Evolutionary conservation across 2,329 filamentous ascomycete species (phyloP), one percentile per base, ranked within the genome.

Genomic region (Mycosphaerella sp.): DNA sequence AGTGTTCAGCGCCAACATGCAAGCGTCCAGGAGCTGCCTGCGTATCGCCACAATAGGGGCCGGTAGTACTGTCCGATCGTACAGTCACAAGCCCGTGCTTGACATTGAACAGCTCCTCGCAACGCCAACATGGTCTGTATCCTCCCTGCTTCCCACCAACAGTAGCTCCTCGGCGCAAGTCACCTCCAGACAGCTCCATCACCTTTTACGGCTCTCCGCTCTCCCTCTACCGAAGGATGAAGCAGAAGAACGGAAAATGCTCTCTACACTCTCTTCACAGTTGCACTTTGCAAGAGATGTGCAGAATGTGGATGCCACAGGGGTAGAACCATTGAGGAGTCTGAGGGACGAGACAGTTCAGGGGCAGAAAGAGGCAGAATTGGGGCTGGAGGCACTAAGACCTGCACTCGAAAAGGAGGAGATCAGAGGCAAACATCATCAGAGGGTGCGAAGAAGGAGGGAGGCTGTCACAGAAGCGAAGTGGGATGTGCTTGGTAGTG

Each of bases 251-350:
- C 65, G 74, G 0, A 72, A 77, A 26, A 89, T 95, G 81, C 78
- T 95, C 3, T 68, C 79, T 21, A 91, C 85, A 1, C 78, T 98
- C 1, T 79, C 84, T 49, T 26, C 17, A 7, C 93, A 98, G 68
- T 80, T 98, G 0, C 85, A 87, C 65, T 98, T 98, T 67, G 90
- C 97, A n/a, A 84, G 82, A 57, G 82, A 89, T 58, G 84, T 97
- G 17, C 91, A 95, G 66, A 75, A 78, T 43, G 85, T 95, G 46
- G 80, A 95, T 69, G 91, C 89, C 0, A 72, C 77, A 0, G 83
- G 80, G 3, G 76, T 96, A 0, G 78, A 83, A 53, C 91, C 93
- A 0, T 73, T 98, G 42, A 78, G 81, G 48, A 85, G 85, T 43
- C 85, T 97, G 54, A 82, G 89, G 50, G 92, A 97, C 68, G 91